Conservation (phyloP, 164 flowering plant genomes). For the Piper betle region DNA sequence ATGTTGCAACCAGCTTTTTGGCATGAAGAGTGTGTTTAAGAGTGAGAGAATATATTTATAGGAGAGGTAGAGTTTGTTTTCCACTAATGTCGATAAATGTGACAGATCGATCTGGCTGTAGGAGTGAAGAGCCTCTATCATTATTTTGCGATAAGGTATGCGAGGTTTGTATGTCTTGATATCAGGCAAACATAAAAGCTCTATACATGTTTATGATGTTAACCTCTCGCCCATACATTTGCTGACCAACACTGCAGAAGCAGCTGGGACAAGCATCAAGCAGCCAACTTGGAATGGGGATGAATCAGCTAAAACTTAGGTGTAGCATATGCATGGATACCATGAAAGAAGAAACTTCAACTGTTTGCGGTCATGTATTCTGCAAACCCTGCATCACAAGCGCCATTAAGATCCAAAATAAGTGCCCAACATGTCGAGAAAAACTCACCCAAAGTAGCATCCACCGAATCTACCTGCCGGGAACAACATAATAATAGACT, state of each 20-base stretch:
- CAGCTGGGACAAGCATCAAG: constrained; percentile 11
- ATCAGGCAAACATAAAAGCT: no score
- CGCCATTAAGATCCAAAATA: constrained; percentile 22
- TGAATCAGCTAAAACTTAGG: constrained; percentile 10
- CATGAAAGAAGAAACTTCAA: constrained; percentile 34
- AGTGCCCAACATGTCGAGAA: constrained; percentile 39
- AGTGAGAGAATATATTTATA: no score
- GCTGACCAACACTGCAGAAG: constrained; percentile 5
- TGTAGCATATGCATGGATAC: constrained; percentile 39
- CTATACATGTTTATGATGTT: no score
- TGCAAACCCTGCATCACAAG: constrained; percentile 31
- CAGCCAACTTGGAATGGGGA: constrained; percentile 8
- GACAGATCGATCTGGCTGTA: neutral
- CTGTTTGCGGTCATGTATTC: constrained; percentile 46
- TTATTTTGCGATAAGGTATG: neutral
- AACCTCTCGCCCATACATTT: neutral
- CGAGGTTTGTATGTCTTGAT: neutral
- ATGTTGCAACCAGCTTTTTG: no score
- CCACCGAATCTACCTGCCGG: constrained; percentile 39
- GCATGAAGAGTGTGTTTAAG: no score
- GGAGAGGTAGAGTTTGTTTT: neutral
- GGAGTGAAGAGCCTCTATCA: neutral
- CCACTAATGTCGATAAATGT: neutral
- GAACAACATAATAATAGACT: constrained; percentile 3
- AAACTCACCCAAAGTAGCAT: constrained; percentile 18